Evolutionary conservation across 768 basidiomycete species (phyloP).

Genomic region (Hygrocybe punicea): DNA sequence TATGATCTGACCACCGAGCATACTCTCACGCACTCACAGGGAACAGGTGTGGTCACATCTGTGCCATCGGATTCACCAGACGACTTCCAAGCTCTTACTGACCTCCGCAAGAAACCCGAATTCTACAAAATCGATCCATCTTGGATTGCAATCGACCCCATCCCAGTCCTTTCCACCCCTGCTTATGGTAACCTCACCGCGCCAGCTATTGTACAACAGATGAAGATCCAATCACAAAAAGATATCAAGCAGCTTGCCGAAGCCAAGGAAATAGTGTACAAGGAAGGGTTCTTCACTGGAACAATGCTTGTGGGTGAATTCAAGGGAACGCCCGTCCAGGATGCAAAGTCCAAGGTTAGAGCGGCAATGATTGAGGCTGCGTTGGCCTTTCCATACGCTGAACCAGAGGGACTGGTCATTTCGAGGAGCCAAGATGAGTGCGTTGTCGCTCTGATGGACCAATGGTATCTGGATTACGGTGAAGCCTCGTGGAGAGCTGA

Average conservation of each 20-base stretch:
- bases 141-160: conserved; percentile 82
- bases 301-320: conserved; percentile 89
- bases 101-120: conserved; percentile 93
- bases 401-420: conserved; percentile 88
- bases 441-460: conserved; percentile 96
- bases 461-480: conserved; percentile 99
- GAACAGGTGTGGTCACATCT: conserved; percentile 97
- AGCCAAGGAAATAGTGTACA: conserved; percentile 97
- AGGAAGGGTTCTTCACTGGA: conserved; percentile 96
- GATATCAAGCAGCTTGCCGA: conserved; percentile 90
- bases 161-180: conserved; percentile 84
- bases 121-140: conserved; percentile 91
- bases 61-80: conserved; percentile 99
- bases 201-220: conserved; percentile 72
- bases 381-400: conserved; percentile 86
- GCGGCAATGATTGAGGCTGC: conserved; percentile 75
- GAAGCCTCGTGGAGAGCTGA: conserved; percentile 84
- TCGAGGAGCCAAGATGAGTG: conserved; percentile 95
- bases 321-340: conserved; percentile 83
- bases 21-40: conserved; percentile 44
- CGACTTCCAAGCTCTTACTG: conserved; percentile 85
- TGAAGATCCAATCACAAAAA: conserved; percentile 95
- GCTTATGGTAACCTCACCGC: conserved; percentile 93
- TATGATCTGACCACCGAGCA: background rate
- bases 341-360: conserved; percentile 87